A percentile compares a stretch with the other conserved stretches of the same genome.
Evolutionary conservation across 2,329 filamentous ascomycete genomes (phyloP).

Genomic region (Claviceps fusiformis): DNA sequence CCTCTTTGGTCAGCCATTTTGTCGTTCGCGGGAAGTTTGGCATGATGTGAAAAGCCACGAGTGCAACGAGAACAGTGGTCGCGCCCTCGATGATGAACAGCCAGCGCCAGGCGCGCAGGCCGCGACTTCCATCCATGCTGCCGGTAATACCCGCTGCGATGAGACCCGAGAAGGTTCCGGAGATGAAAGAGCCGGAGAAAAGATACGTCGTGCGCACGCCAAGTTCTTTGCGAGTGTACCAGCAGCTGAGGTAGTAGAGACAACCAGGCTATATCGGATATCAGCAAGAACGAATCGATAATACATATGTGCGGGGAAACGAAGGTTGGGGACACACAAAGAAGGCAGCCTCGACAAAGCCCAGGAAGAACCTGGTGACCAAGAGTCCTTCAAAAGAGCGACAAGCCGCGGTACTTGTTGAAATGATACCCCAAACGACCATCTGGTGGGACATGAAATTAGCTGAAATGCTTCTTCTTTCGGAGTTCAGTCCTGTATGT

Average conservation of each 20-base stretch:
- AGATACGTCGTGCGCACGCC: conserved; percentile 29
- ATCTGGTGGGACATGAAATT: not conserved
- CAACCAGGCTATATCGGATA: not conserved
- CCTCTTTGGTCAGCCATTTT: conserved; percentile 26
- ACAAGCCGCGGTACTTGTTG: conserved; percentile 26
- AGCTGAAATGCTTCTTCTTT: not conserved
- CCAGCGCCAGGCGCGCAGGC: conserved; percentile 19
- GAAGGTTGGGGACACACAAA: conserved; percentile 19
- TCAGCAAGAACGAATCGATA: conserved; percentile 6
- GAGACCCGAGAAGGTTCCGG: conserved; percentile 27
- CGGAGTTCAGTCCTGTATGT: not conserved
- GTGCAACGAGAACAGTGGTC: conserved; percentile 25
- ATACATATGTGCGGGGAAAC: conserved; percentile 31
- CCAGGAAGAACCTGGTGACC: conserved; percentile 25
- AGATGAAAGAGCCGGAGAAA: conserved; percentile 26
- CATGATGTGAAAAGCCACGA: conserved; percentile 41
- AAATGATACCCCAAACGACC: conserved; percentile 7
- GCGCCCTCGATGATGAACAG: conserved; percentile 20
- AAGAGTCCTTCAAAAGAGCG: conserved; percentile 29
- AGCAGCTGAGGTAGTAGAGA: conserved; percentile 16
- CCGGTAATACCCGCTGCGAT: conserved; percentile 29
- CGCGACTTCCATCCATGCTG: conserved; percentile 14
- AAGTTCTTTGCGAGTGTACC: conserved; percentile 38
- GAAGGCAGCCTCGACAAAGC: conserved; percentile 27
- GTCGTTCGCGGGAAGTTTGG: conserved; percentile 28